phyloP scores from a whole-genome alignment of 768 basidiomycete species.

The Leccinum fibrillosum region DNA sequence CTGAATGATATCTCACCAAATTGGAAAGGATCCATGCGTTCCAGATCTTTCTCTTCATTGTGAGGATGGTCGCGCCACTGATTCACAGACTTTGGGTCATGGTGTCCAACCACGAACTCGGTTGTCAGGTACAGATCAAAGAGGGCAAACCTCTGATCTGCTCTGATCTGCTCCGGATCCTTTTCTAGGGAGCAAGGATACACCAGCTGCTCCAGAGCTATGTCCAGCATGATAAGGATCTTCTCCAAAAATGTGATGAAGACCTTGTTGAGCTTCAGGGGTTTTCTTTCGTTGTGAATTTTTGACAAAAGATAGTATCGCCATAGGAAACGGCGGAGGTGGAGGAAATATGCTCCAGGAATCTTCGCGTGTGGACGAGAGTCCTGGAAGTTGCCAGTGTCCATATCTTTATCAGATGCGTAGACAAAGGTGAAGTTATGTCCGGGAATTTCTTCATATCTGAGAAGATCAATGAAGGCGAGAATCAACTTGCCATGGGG shows the following conservation, averaged over 20 bases:
- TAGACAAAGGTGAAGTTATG: neutral
- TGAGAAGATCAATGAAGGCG: neutral
- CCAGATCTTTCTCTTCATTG: neutral
- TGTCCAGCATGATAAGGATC: neutral
- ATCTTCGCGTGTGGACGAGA: neutral
- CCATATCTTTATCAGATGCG: neutral
- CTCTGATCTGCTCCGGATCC: too few relatives aligned
- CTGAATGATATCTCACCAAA: neutral
- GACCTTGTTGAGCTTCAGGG: accelerated
- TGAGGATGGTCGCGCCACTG: neutral
- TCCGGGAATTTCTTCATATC: neutral
- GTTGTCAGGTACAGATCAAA: neutral
- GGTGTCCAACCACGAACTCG: neutral
- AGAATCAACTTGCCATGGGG: neutral
- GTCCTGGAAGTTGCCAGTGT: neutral
- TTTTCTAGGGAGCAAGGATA: neutral
- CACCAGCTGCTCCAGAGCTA: neutral
- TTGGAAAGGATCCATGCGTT: neutral
- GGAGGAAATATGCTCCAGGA: neutral
- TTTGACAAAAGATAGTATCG: neutral
- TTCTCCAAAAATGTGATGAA: neutral
- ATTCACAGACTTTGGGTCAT: neutral
- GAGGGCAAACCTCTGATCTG: neutral
- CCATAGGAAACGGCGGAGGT: neutral
- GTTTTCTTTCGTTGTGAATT: accelerated